Base-by-base conservation (phyloP, 768 basidiomycete species). In the Cystobasidium ongulense region DNA sequence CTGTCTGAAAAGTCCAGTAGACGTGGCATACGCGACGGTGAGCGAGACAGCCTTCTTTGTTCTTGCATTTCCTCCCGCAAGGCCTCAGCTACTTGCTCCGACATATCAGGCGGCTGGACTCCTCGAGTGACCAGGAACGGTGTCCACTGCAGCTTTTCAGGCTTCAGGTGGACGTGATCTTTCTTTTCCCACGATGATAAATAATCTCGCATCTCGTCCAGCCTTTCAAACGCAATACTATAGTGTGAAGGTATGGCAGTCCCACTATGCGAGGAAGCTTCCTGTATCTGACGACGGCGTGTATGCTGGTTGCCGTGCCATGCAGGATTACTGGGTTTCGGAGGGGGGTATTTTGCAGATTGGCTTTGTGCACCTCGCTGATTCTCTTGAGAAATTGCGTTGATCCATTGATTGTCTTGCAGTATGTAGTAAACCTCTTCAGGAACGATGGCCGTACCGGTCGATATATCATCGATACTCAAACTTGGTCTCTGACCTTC, bases 141-240 rank as follows among this genome's bases (percentile, higher is more conserved):
- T 75, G 88, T 94, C 90, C 95, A 99, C 79, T 91, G 92, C 75
- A 98, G 84, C 80, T 87, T 87, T 78, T 95, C 92, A 0, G 92
- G 88, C 76, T 86, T 86, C 72, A 84, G 78, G 57, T 81, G 85
- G 74, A 92, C 78, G 77, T 92, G 90, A 3, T 89, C 90, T 81
- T 93, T 96, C 52, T 38, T 82, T 80, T 89, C 88, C 87, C 90
- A 90, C 67, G 84, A 84, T 50, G 82, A 82, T 70, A 96, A 75
- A 80, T 89, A 90, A 71, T 83, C 84, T 23, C 84, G 82, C 62
- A 95, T 89, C 76, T 84, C 85, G 15, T 84, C 85, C 8, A 31
- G 25, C 54, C 25, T 54, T 38, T 71, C 68, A 82, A 87, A 86
- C 89, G 93, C 36, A 46, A 98, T 89, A 41, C 86, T 84, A 79